Evolutionary conservation across 352 stramenopile genomes (phyloP).

Genomic region (Phytophthora pinifolia): DNA sequence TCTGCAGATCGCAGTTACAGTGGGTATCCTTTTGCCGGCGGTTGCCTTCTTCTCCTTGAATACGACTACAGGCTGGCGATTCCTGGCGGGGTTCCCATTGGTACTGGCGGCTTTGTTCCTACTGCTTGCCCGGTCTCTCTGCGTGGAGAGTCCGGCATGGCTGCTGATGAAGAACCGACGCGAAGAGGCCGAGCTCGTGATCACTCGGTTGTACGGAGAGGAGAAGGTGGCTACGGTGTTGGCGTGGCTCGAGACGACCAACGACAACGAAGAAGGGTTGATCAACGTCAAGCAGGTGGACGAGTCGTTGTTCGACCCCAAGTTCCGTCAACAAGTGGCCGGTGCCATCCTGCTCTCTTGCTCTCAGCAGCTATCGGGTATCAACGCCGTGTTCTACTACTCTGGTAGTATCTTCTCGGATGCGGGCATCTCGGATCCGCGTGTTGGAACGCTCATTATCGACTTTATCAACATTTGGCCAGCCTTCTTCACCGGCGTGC

Average conservation of each 20-base stretch:
- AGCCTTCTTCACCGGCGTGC: conserved; percentile 26
- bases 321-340: conserved; percentile 32
- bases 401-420: conserved; percentile 47
- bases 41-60: conserved; percentile 58
- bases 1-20: conserved; percentile 47
- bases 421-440: conserved; percentile 27
- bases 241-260: conserved; percentile 11
- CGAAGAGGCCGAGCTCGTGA: conserved; percentile 22
- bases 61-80: conserved; percentile 43
- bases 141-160: conserved; percentile 49
- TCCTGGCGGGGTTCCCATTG: conserved; percentile 45
- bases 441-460: conserved; percentile 29
- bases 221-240: conserved; percentile 26
- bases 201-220: conserved; percentile 26
- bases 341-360: conserved; percentile 36
- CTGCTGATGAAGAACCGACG: conserved; percentile 28
- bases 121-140: conserved; percentile 36
- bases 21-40: conserved; percentile 47
- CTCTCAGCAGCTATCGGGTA: conserved; percentile 53
- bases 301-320: conserved; percentile 17
- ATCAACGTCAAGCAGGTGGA: conserved; percentile 12
- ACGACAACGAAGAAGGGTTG: conserved; percentile 10
- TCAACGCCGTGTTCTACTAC: conserved; percentile 40
- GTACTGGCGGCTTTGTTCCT: conserved; percentile 47
- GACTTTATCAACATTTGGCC: conserved; percentile 30